A percentile compares a stretch with the other conserved stretches of the same genome.
Conservation (phyloP, 2,329 filamentous ascomycete genomes). For the Hymenoscyphus albidus region DNA sequence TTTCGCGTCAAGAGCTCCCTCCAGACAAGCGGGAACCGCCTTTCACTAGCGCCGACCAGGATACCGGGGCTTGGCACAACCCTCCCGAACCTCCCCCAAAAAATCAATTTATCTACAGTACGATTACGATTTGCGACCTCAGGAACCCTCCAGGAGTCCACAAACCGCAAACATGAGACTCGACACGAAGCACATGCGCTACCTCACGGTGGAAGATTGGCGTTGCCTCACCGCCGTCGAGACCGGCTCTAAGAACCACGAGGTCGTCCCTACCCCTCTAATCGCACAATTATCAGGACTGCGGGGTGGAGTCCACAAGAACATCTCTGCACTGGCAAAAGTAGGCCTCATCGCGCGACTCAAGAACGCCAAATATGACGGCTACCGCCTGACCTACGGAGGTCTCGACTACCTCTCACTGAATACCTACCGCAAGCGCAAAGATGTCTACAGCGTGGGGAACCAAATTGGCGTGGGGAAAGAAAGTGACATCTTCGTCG, state of each 20-base stretch:
- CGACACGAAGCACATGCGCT: conserved; percentile 88
- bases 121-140: neutral
- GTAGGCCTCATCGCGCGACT: conserved; percentile 85
- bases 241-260: conserved; percentile 91
- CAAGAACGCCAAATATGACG: conserved; percentile 96
- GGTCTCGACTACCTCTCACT: conserved; percentile 97
- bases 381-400: conserved; percentile 93
- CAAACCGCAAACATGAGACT: conserved; percentile 68
- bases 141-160: neutral
- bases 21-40: conserved; percentile 20
- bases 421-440: conserved; percentile 77
- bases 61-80: conserved; percentile 3
- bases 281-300: conserved; percentile 82
- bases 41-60: conserved; percentile 22
- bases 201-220: conserved; percentile 92
- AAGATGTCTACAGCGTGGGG: conserved; percentile 84
- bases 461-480: conserved; percentile 95
- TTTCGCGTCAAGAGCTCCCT: conserved; percentile 33
- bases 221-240: conserved; percentile 90
- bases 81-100: neutral
- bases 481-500: conserved; percentile 94
- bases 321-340: conserved; percentile 89
- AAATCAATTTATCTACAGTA: neutral
- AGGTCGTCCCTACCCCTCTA: conserved; percentile 86
- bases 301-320: conserved; percentile 76